These are phyloP conservation scores for Mimosa bimucronata DNA, from an alignment of 306 rosid species.

Conservation along the genomic window DNA sequence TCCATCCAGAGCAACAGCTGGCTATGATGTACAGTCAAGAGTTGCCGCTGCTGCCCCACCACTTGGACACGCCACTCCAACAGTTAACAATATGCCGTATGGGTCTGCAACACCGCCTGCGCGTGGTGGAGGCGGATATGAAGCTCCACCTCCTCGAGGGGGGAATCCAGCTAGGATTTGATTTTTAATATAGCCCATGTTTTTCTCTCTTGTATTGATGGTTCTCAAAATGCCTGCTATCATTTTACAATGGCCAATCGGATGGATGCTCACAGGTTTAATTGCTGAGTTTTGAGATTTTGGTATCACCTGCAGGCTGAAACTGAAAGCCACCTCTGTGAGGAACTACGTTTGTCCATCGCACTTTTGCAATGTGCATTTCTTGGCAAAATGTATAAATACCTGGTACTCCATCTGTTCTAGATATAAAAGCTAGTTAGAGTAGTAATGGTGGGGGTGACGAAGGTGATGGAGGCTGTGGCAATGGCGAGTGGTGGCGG, in stretches of 20 bases:
- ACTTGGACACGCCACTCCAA: slow-evolving; percentile 55
- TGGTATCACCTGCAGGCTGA: not conserved
- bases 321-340: not conserved
- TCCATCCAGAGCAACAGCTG: slow-evolving; percentile 50
- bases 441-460: too few relatives aligned
- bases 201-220: slow-evolving; percentile 16
- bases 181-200: slow-evolving; percentile 34
- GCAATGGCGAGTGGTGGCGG: too few relatives aligned
- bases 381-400: not conserved
- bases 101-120: slow-evolving; percentile 73
- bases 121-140: slow-evolving; percentile 57
- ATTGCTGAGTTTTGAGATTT: not conserved
- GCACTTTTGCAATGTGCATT: slow-evolving; percentile 12
- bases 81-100: slow-evolving; percentile 54
- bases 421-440: too few relatives aligned
- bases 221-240: not conserved
- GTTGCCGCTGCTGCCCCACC: slow-evolving; percentile 50
- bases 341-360: slow-evolving; percentile 10
- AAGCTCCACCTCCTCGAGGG: slow-evolving; percentile 56
- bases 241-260: slow-evolving; percentile 13
- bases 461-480: too few relatives aligned
- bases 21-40: slow-evolving; percentile 71
- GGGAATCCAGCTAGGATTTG: slow-evolving; percentile 73
- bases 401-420: not conserved
- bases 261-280: slow-evolving; percentile 11